Evolutionary conservation across 1,284 basidiomycete species (phyloP).

Genomic region (Hemileccinum hortonii): DNA sequence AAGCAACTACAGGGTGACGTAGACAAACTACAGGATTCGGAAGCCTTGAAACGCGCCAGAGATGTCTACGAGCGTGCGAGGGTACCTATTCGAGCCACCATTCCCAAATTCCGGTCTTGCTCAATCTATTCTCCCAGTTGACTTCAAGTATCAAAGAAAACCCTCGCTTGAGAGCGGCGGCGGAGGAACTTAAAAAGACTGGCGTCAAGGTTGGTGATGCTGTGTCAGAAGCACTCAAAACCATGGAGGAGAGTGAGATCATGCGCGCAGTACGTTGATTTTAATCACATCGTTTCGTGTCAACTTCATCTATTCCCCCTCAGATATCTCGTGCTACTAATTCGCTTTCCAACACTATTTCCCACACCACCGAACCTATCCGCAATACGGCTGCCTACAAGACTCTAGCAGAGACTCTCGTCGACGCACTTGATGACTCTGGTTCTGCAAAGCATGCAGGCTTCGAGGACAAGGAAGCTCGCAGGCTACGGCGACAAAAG

Average conservation of each 20-base stretch:
- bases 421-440: constrained; percentile 93
- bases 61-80: constrained; percentile 93
- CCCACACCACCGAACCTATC: constrained; percentile 87
- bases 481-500: constrained; percentile 71
- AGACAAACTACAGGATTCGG: constrained; percentile 94
- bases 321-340: constrained; percentile 80
- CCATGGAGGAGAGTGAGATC: constrained; percentile 92
- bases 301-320: neutral
- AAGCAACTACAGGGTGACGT: constrained; percentile 98
- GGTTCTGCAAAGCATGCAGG: constrained; percentile 90
- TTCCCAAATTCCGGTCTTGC: constrained; percentile 2
- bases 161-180: constrained; percentile 85
- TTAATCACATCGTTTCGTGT: neutral
- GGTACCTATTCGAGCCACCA: constrained; percentile 49
- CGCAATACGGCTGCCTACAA: constrained; percentile 97
- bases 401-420: constrained; percentile 81
- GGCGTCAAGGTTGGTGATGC: constrained; percentile 95
- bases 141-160: constrained; percentile 97
- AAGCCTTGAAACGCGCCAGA: constrained; percentile 90
- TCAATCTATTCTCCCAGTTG: constrained; percentile 49
- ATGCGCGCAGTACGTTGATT: constrained; percentile 70
- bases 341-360: constrained; percentile 76
- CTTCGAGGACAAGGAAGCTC: constrained; percentile 89
- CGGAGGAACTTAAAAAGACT: constrained; percentile 84
- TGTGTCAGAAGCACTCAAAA: constrained; percentile 83